Conservation (phyloP, 2,329 filamentous ascomycete species). For the Diplodia seriata region DNA sequence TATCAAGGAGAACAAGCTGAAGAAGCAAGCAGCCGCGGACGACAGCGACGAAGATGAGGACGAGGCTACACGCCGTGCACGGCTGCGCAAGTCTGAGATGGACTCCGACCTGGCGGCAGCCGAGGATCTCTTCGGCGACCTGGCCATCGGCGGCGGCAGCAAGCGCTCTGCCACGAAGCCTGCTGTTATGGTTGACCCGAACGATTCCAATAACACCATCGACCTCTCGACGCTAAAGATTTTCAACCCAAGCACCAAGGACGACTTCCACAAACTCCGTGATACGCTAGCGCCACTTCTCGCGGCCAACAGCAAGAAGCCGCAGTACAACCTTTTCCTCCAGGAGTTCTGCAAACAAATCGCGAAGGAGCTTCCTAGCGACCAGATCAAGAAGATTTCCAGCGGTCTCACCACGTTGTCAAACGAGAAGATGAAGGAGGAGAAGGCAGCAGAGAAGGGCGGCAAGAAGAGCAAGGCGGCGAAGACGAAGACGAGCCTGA, state of each 20-base stretch:
- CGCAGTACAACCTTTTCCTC: constrained; percentile 87
- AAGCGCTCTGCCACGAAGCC: constrained; percentile 72
- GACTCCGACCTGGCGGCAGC: constrained; percentile 89
- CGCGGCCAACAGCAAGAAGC: constrained; percentile 77
- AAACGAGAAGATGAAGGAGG: constrained; percentile 99
- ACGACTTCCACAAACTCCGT: constrained; percentile 81
- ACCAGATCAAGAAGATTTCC: constrained; percentile 96
- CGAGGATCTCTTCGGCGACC: constrained; percentile 84
- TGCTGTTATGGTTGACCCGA: constrained; percentile 72
- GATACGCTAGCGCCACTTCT: constrained; percentile 82
- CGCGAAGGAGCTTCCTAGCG: constrained; percentile 83
- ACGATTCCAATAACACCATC: constrained; percentile 77
- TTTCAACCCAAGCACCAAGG: constrained; percentile 88
- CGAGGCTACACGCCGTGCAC: constrained; percentile 73
- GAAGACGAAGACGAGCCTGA: constrained; percentile 89
- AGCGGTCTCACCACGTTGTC: constrained; percentile 85
- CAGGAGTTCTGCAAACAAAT: constrained; percentile 91
- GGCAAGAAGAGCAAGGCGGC: constrained; percentile 97
- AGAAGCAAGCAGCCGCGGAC: constrained; percentile 62
- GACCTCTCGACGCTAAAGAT: constrained; percentile 81
- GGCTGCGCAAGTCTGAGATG: constrained; percentile 80
- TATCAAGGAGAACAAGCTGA: constrained; percentile 65
- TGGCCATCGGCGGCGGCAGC: constrained; percentile 72
- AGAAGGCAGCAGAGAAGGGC: constrained; percentile 91
- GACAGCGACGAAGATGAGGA: constrained; percentile 70